phyloP scores from a whole-genome alignment of 495 filamentous ascomycete species.

The Filosporella fistucella region DNA sequence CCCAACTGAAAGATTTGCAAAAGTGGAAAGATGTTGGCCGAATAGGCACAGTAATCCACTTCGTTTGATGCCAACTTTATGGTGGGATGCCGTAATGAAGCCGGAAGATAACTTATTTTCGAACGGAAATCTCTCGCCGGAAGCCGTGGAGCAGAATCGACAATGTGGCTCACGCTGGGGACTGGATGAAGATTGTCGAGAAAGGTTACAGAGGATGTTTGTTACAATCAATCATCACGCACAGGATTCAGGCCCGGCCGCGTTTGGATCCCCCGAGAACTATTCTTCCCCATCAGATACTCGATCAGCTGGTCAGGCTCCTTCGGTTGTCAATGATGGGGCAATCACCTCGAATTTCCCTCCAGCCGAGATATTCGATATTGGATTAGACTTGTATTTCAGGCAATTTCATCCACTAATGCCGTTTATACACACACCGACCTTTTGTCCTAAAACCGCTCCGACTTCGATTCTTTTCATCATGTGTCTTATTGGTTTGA shows the following conservation, averaged over 20 bases:
- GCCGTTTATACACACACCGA: constrained; percentile 47
- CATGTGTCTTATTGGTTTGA: constrained; percentile 51
- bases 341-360: constrained; percentile 36
- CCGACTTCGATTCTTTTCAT: constrained; percentile 37
- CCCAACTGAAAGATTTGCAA: constrained; percentile 42
- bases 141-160: constrained; percentile 21
- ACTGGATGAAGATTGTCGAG: constrained; percentile 44
- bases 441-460: constrained; percentile 43
- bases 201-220: constrained; percentile 37
- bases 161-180: constrained; percentile 40
- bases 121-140: constrained; percentile 21
- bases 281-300: constrained; percentile 13
- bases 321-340: constrained; percentile 21
- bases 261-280: constrained; percentile 24
- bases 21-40: constrained; percentile 46
- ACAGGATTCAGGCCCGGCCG: constrained; percentile 25
- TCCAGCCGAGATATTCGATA: constrained; percentile 49
- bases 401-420: constrained; percentile 45
- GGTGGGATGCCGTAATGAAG: constrained; percentile 39
- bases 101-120: constrained; percentile 43
- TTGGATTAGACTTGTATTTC: constrained; percentile 50
- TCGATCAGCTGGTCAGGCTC: constrained; percentile 1
- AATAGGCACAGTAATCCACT: constrained; percentile 37
- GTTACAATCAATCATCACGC: constrained; percentile 25
- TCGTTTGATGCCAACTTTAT: constrained; percentile 44